Conservation (phyloP, 2,329 filamentous ascomycete genomes). For the Fusarium subtropicale region DNA sequence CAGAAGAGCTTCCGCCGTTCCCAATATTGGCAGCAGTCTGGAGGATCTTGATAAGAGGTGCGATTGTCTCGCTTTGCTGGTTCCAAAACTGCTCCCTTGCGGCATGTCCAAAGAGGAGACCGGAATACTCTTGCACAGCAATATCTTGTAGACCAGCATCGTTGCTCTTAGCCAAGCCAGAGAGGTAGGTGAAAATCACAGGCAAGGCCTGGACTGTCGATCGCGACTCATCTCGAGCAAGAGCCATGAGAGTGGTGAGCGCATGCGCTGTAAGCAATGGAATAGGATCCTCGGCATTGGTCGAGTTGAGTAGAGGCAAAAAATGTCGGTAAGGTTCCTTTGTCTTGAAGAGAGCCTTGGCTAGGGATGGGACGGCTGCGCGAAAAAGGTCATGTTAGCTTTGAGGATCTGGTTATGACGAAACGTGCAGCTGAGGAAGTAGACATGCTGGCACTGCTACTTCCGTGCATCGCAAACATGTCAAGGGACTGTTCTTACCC, state of each 20-base stretch:
- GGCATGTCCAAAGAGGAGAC: slow-evolving; percentile 79
- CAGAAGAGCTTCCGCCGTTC: slow-evolving; percentile 72
- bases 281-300: slow-evolving; percentile 80
- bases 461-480: slow-evolving; percentile 14
- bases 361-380: slow-evolving; percentile 81
- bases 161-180: slow-evolving; percentile 82
- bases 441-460: slow-evolving; percentile 1
- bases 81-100: slow-evolving; percentile 90
- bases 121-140: slow-evolving; percentile 90
- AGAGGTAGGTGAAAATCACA: slow-evolving; percentile 86
- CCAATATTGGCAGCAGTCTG: slow-evolving; percentile 78
- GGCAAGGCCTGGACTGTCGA: slow-evolving; percentile 83
- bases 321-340: slow-evolving; percentile 85
- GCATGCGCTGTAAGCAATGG: slow-evolving; percentile 91
- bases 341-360: slow-evolving; percentile 79
- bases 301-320: slow-evolving; percentile 85
- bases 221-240: slow-evolving; percentile 70
- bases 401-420: slow-evolving; percentile 6
- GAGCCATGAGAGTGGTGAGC: slow-evolving; percentile 80
- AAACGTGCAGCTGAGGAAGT: slow-evolving; percentile 17
- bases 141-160: slow-evolving; percentile 96
- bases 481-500: slow-evolving; percentile 64
- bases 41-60: slow-evolving; percentile 84
- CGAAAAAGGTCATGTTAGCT: slow-evolving; percentile 38
- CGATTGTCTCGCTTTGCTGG: slow-evolving; percentile 85